Conservation (phyloP, 1,139 yeast genomes). For the Candida mesenterica region DNA sequence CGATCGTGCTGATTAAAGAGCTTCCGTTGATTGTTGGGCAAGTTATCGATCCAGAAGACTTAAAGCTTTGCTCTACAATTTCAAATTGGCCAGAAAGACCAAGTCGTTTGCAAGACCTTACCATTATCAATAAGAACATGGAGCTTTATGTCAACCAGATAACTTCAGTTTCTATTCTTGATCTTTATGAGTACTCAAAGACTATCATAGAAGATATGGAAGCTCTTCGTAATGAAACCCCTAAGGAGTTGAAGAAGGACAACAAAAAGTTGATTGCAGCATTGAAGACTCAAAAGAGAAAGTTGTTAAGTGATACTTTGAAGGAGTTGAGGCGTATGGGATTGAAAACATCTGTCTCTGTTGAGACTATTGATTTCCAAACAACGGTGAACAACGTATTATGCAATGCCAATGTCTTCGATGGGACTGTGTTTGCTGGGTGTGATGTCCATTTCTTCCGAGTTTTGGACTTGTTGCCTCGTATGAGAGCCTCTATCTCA, state of each 20-base stretch:
- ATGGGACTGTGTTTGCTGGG: slow-evolving; percentile 36
- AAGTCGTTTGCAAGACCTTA: slow-evolving; percentile 48
- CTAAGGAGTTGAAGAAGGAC: slow-evolving; percentile 65
- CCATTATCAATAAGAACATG: slow-evolving; percentile 57
- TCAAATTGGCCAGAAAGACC: slow-evolving; percentile 58
- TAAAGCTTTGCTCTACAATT: slow-evolving; percentile 22
- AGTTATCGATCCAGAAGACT: slow-evolving; percentile 16
- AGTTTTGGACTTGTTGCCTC: slow-evolving; percentile 75
- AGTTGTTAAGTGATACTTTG: slow-evolving; percentile 71
- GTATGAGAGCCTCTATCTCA: slow-evolving; percentile 65
- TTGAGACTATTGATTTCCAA: slow-evolving; percentile 63
- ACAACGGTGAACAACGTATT: slow-evolving; percentile 62
- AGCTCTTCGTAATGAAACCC: slow-evolving; percentile 72
- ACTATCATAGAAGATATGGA: slow-evolving; percentile 59
- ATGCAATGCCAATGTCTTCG: slow-evolving; percentile 51
- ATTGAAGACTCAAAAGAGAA: slow-evolving; percentile 76
- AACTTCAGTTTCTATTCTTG: slow-evolving; percentile 31
- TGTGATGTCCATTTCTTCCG: slow-evolving; percentile 65
- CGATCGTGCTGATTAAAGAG: slow-evolving; percentile 7
- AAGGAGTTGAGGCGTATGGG: slow-evolving; percentile 77
- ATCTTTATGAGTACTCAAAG: slow-evolving; percentile 51
- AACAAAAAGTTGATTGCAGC: slow-evolving; percentile 72
- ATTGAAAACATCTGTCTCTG: slow-evolving; percentile 60
- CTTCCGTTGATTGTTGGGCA: slow-evolving; percentile 16
- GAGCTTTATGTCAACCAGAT: slow-evolving; percentile 42